Percentiles rank a stretch among this genome's conserved stretches.
These are phyloP conservation scores for Actinidia arguta DNA, from an alignment of 179 eudicot species.

Conservation along the genomic window DNA sequence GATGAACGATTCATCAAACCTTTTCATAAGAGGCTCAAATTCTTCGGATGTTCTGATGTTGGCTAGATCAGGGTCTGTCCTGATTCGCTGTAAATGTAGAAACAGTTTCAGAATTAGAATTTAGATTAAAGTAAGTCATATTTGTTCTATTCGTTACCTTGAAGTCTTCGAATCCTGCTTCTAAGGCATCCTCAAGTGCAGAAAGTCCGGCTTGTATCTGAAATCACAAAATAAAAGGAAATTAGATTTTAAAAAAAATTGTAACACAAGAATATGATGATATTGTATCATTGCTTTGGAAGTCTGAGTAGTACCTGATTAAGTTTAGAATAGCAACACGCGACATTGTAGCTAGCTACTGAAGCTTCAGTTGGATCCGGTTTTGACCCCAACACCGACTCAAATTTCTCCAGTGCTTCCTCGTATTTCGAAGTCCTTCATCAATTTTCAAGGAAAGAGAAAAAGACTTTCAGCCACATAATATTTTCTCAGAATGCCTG, in stretches of 20 bases:
- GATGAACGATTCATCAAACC: constrained; percentile 94
- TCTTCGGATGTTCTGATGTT: constrained; percentile 71
- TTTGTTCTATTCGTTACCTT: constrained; percentile 48
- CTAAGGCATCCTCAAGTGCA: constrained; percentile 91
- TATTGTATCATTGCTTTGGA: neutral
- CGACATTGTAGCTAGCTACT: constrained; percentile 93
- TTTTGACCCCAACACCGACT: constrained; percentile 89
- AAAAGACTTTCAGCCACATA: neutral
- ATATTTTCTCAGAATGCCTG: neutral
- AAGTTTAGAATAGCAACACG: constrained; percentile 96
- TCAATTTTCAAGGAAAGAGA: neutral
- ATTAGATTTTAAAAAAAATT: too few species aligned
- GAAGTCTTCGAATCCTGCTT: constrained; percentile 91
- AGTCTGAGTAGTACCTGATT: constrained; percentile 62
- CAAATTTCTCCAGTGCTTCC: constrained; percentile 83
- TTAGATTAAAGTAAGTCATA: neutral
- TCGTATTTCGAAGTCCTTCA: constrained; percentile 80
- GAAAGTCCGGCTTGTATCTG: constrained; percentile 95
- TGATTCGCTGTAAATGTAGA: constrained; percentile 63
- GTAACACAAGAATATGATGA: too few species aligned
- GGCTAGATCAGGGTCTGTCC: constrained; percentile 87
- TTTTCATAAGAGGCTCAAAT: constrained; percentile 78
- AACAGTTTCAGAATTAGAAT: constrained; percentile 12
- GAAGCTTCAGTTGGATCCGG: constrained; percentile 78
- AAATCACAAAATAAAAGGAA: neutral